Base-by-base conservation (phyloP, 805 yeast genomes). In the Metschnikowia drakensbergensis region DNA sequence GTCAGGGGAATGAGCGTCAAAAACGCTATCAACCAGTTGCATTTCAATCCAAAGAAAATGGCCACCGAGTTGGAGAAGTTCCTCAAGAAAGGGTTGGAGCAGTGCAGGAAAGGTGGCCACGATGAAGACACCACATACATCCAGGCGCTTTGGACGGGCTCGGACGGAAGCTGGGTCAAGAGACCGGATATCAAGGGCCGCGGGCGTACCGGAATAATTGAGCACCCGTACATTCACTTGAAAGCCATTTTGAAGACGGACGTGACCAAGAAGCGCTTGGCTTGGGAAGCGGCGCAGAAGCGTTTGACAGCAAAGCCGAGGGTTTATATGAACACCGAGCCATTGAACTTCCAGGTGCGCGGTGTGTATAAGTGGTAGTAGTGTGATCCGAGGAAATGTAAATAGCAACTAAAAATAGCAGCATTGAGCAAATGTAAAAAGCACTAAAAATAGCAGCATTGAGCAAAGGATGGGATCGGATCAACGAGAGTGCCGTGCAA, bases 21-120 rank as follows among this genome's bases (percentile, higher is more conserved):
- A 57, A 80, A 79, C 37, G 98, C 97, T 45, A 86, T 92, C 57
- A 88, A 92, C 36, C 97, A 91, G 70, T 83, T 91, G 58, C 97
- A 92, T 67, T 92, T 92, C 74, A 81, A 83, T 64, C 77, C 83
- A 42, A 89, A 88, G 69, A 81, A 84, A 59, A 79, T 90, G 66
- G 80, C 95, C 30, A 77, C 84, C 48, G 96, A 90, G 54, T 76
- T 90, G 47, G 91, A 83, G 45, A 86, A 82, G 53, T 69, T 91
- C 67, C 75, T 92, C 53, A 81, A 83, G 59, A 73, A 80, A 44
- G 96, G 95, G 7, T 60, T 88, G 31, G 75, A 79, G 41, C 89
- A 88, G 60, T 89, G 91, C 23, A 71, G 78, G 49, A 71, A 69
- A 35, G 66, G 85, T 54, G 82, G 83, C 3, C 66, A 86, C 52